Evolutionary conservation across 306 rosid genomes (phyloP), one percentile per base, ranked within the genome.

Genomic region (Macrotyloma uniflorum): DNA sequence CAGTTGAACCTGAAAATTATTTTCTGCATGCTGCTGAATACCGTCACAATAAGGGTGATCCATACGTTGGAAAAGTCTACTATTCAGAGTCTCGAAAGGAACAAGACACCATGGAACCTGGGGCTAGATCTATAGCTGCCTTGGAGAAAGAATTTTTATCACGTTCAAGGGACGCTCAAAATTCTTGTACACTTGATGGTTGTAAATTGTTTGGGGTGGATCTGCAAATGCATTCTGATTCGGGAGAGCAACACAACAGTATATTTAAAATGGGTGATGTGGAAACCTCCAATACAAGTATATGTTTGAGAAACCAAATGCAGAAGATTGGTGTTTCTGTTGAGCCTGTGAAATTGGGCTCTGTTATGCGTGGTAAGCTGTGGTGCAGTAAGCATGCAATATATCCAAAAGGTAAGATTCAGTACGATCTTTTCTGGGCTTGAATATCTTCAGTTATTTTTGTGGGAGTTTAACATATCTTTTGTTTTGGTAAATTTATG

Each of bases 401-500:
- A 69, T 96, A 82, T 86, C 98, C 98, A 11, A 96, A 93, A 86
- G 99, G 99, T 96, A 87, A 70, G 77, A 67, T 38, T 43, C 32
- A 51, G 15, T 73, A 16, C 2, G 19, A 66, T 32, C 33, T 58
- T 54, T 83, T 45, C 65, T 61, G 55, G 23, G 9, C 16, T 62
- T 49, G n/a, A n/a, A 57, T 71, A 15, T 54, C 36, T 45, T 51
- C 22, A 51, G 26, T 23, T 24, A 5, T 65, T 15, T 75, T 71
- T 71, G 13, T 30, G 9, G 50, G 79, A 67, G 57, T 53, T 83
- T 76, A 49, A 72, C 72, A 47, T 67, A 58, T 71, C 5, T 72
- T 71, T 74, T 59, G 40, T 54, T 43, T 63, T 54, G 83, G 74
- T 57, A 62, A 72, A 75, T 15, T 84, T 84, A 58, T 84, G 79